Percentiles rank a stretch among this genome's conserved stretches.
These are phyloP conservation scores for Pleurotus cornucopiae DNA, from an alignment of 768 basidiomycete genomes.

Conservation along the genomic window DNA sequence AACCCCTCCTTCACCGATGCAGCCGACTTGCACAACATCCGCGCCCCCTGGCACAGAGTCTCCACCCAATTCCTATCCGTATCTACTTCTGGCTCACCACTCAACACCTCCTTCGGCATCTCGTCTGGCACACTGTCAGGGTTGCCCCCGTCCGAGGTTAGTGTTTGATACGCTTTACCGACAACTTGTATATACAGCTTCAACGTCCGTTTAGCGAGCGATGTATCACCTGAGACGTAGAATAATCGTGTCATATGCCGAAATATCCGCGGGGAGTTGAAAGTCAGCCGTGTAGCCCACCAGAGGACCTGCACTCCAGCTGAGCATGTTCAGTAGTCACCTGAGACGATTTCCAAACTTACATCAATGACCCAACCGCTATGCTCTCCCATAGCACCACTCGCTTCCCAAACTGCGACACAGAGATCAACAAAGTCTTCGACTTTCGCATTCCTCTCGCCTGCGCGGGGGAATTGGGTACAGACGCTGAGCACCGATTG, in stretches of 20 bases:
- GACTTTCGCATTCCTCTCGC: slow-evolving; percentile 71
- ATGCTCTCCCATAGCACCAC: slow-evolving; percentile 56
- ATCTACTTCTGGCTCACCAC: slow-evolving; percentile 37
- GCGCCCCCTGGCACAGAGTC: slow-evolving; percentile 70
- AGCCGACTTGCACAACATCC: slow-evolving; percentile 65
- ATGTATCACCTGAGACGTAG: slow-evolving; percentile 52
- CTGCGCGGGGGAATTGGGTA: slow-evolving; percentile 79
- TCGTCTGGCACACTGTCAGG: neutral
- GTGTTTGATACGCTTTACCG: slow-evolving; percentile 73
- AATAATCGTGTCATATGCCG: slow-evolving; percentile 81
- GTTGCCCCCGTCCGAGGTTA: slow-evolving; percentile 25
- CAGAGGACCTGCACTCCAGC: slow-evolving; percentile 61
- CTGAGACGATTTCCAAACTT: slow-evolving; percentile 24
- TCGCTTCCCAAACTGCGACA: slow-evolving; percentile 77
- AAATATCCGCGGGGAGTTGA: slow-evolving; percentile 83
- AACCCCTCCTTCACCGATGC: slow-evolving; percentile 29
- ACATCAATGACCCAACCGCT: slow-evolving; percentile 83
- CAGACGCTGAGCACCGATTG: slow-evolving; percentile 61
- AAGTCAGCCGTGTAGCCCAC: slow-evolving; percentile 93
- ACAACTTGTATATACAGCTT: slow-evolving; percentile 82
- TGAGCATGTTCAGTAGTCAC: neutral
- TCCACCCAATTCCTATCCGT: slow-evolving; percentile 70
- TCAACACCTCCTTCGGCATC: slow-evolving; percentile 10
- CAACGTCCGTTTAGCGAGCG: slow-evolving; percentile 71
- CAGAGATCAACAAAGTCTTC: slow-evolving; percentile 82